Evolutionary conservation across 2,329 filamentous ascomycete species (phyloP).

Genomic region (Talaromyces sp.): DNA sequence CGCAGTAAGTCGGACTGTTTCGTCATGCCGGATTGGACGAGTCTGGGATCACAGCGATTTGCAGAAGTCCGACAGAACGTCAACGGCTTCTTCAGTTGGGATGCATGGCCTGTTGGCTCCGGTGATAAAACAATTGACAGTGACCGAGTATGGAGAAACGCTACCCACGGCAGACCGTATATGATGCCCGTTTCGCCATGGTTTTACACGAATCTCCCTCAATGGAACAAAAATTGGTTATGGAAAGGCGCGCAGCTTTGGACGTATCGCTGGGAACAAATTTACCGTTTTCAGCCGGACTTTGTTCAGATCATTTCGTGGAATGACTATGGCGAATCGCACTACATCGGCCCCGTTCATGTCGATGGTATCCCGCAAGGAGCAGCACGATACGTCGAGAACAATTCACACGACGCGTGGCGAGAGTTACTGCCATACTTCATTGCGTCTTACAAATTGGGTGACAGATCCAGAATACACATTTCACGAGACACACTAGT

Average conservation of each 20-base stretch:
- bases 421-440: constrained; percentile 32
- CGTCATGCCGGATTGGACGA: constrained; percentile 49
- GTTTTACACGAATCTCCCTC: constrained; percentile 56
- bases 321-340: constrained; percentile 62
- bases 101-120: constrained; percentile 41
- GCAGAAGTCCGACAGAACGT: constrained; percentile 28
- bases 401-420: constrained; percentile 33
- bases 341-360: constrained; percentile 54
- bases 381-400: constrained; percentile 35
- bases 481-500: constrained; percentile 28
- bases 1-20: constrained; percentile 33
- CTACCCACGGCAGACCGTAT: constrained; percentile 37
- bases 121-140: constrained; percentile 35
- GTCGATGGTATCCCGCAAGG: constrained; percentile 47
- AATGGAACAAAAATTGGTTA: constrained; percentile 60
- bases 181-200: constrained; percentile 58
- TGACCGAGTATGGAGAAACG: constrained; percentile 41
- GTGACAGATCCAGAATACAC: constrained; percentile 20
- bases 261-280: constrained; percentile 57
- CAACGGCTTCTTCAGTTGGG: constrained; percentile 43
- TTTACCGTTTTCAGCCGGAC: constrained; percentile 49
- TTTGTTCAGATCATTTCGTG: constrained; percentile 57
- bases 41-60: constrained; percentile 29
- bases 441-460: constrained; percentile 36
- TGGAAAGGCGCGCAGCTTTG: constrained; percentile 60